Percentiles rank a stretch among this genome's conserved stretches.
Evolutionary conservation across 805 yeast species (phyloP).

Genomic region (Torulaspora quercuum): DNA sequence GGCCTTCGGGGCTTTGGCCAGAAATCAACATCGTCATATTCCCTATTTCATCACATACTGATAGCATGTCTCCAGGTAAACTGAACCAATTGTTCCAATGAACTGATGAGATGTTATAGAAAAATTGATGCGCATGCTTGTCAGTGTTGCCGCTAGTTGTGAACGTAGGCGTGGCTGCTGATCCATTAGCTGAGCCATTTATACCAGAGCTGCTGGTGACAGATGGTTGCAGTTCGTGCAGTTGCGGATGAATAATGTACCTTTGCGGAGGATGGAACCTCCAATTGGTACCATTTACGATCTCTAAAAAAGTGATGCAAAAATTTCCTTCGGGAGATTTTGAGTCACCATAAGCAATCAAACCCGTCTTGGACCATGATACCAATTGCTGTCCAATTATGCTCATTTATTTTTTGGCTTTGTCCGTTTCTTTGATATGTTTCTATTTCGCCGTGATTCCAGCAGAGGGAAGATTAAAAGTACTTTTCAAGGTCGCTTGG

Average conservation of each 20-base stretch:
- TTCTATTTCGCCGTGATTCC: too few relatives aligned
- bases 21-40: slow-evolving; percentile 54
- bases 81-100: slow-evolving; percentile 62
- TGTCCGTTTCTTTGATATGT: too few relatives aligned
- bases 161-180: slow-evolving; percentile 17
- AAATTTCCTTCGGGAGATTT: slow-evolving; percentile 40
- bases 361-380: slow-evolving; percentile 83
- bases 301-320: slow-evolving; percentile 63
- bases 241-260: slow-evolving; percentile 34
- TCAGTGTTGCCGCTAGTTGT: slow-evolving; percentile 13
- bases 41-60: slow-evolving; percentile 71
- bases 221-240: slow-evolving; percentile 23
- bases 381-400: slow-evolving; percentile 33
- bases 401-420: slow-evolving; percentile 12
- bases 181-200: slow-evolving; percentile 16
- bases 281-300: slow-evolving; percentile 76
- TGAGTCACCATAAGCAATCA: slow-evolving; percentile 64
- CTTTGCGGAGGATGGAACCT: slow-evolving; percentile 50
- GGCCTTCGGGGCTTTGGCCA: slow-evolving; percentile 43
- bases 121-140: slow-evolving; percentile 27
- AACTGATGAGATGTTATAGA: slow-evolving; percentile 44
- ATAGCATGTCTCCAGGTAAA: slow-evolving; percentile 69
- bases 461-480: too few relatives aligned
- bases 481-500: too few relatives aligned
- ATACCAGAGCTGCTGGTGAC: slow-evolving; percentile 12